Evolutionary conservation across 176 grass and related monocot genomes (phyloP).

Genomic region (Carex kokanica): DNA sequence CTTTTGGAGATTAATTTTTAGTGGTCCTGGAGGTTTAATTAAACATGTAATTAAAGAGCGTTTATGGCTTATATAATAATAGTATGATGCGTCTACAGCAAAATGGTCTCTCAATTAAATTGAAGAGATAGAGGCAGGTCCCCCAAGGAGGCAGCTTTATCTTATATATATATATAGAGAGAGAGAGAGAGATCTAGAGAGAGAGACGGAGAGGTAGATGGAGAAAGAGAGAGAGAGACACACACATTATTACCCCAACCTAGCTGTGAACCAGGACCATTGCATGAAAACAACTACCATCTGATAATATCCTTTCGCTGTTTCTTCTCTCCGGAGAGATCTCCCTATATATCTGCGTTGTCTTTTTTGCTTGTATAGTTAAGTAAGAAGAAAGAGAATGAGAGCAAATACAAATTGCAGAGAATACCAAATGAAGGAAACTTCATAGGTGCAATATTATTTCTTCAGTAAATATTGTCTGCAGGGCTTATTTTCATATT

Average conservation of each 20-base stretch:
- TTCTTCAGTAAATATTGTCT: neutral
- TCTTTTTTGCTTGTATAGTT: neutral
- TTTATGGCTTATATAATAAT: neutral
- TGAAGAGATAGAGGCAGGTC: slow-evolving; percentile 23
- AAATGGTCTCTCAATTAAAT: slow-evolving; percentile 19
- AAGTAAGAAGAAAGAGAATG: neutral
- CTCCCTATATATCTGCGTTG: neutral
- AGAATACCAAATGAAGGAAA: neutral
- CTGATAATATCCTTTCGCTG: neutral
- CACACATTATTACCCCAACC: neutral
- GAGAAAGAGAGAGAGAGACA: neutral
- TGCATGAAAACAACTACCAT: slow-evolving; percentile 1
- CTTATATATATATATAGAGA: neutral
- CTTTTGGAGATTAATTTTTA: slow-evolving; percentile 2
- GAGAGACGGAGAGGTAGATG: neutral
- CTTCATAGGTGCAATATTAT: neutral
- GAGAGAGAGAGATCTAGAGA: neutral
- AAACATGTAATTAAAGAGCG: slow-evolving; percentile 13
- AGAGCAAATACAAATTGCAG: neutral
- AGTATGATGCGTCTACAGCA: neutral
- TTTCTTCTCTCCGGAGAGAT: neutral
- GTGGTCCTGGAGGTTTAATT: neutral
- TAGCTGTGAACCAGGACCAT: neutral
- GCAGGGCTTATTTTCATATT: neutral
- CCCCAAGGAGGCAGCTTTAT: slow-evolving; percentile 15